Evolutionary conservation across 192 early-diverging fungal genomes (phyloP), one percentile per base, ranked within the genome.

Genomic region (Mortierella hygrophila): DNA sequence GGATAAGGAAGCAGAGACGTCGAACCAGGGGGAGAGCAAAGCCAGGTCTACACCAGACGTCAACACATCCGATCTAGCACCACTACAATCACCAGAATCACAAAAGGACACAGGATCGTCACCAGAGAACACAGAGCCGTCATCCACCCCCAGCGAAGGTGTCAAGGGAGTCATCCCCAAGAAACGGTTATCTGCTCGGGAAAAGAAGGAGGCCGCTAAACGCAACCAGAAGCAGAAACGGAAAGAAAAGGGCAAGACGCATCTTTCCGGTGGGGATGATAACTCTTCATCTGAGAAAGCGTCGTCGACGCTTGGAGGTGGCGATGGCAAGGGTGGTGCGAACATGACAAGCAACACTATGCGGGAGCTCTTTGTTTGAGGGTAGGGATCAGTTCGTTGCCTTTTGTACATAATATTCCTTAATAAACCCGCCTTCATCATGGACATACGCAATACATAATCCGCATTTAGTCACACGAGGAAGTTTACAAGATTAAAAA

Each of bases 181-280:
- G 70, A 83, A 82, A 35, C 71, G 78, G n/a, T 70, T 88, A 47
- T 83, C 78, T 13, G 0, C 74, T 6, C 52, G 75, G 21, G 87
- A 88, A 37, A 80, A 88, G 71, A 83, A 82, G 37, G 87, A 88
- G 54, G 32, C 73, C 2, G 78, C 78, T 8, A 83, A 88, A 23
- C n/a, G 78, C 11, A 88, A 81, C 75, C 82, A 88, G 42, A 82
- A 83, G 46, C 68, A 80, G 20, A 80, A 88, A 47, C 47, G 74
- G 35, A 88, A 83, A 63, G 80, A 79, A 32, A 88, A 78, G 78
- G 82, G 75, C 32, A 83, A 88, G 47, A 37, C 41, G 23, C 44
- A 23, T 11, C 20, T 3, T 15, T 47, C 10, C 26, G 35, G 15
- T 35, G 11, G 55, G 4, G 60, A 13, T 18, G 26, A 15, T 42